phyloP scores from a whole-genome alignment of 768 basidiomycete genomes.

The Suillus americanus region DNA sequence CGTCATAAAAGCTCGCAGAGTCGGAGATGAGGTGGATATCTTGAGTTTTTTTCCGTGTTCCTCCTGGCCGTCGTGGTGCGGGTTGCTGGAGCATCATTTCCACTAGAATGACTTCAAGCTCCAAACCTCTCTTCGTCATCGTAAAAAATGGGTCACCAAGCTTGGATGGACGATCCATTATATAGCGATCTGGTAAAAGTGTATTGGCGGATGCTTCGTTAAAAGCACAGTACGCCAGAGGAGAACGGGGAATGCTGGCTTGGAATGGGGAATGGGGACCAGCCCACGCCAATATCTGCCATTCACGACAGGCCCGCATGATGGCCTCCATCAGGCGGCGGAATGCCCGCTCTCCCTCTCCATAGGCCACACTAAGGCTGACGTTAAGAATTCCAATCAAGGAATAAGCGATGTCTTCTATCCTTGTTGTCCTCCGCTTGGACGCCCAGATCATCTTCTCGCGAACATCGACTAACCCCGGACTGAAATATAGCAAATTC shows the following conservation, averaged over 20 bases:
- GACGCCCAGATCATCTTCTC: constrained; percentile 28
- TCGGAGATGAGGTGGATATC: constrained; percentile 16
- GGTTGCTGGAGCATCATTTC: constrained; percentile 21
- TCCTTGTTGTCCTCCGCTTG: constrained; percentile 21
- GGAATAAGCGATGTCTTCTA: constrained; percentile 27
- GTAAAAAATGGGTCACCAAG: constrained; percentile 21
- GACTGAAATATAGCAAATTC: constrained; percentile 20
- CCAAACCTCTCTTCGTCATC: constrained; percentile 22
- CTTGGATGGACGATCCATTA: constrained; percentile 12
- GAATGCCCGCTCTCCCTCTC: constrained; percentile 26
- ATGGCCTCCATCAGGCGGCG: constrained; percentile 25
- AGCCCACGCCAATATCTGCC: constrained; percentile 21
- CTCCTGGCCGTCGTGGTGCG: constrained; percentile 8
- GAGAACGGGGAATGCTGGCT: constrained; percentile 19
- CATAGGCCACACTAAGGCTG: constrained; percentile 23
- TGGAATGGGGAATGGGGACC: constrained; percentile 22
- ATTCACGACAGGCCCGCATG: constrained; percentile 18
- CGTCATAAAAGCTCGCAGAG: constrained; percentile 16
- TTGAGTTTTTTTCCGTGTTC: not conserved
- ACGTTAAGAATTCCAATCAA: constrained; percentile 27
- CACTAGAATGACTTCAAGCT: constrained; percentile 21
- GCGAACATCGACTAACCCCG: constrained; percentile 18
- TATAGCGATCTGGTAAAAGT: not conserved
- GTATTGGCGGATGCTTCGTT: not conserved
- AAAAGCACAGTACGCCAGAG: constrained; percentile 18